Conservation (phyloP, 2,329 filamentous ascomycete species). For the Aspergillus sp. region DNA sequence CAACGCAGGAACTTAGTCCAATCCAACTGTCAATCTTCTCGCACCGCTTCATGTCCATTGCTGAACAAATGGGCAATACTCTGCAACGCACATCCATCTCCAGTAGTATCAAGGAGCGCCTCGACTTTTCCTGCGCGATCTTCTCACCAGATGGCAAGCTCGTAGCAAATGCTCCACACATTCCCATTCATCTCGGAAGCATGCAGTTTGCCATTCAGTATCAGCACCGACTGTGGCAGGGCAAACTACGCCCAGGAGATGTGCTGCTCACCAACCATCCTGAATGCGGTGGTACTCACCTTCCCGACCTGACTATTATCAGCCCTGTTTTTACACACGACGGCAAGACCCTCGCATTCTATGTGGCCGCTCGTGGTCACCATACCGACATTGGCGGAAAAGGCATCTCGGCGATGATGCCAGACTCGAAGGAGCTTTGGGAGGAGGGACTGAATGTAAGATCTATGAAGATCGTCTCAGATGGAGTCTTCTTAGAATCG, state of each 20-base stretch:
- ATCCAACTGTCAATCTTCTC: conserved; percentile 60
- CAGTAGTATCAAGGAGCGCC: conserved; percentile 80
- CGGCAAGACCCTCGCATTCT: conserved; percentile 73
- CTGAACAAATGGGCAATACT: conserved; percentile 63
- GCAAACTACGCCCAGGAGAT: conserved; percentile 76
- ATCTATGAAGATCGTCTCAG: conserved; percentile 65
- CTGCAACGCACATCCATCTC: conserved; percentile 62
- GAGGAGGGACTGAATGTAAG: conserved; percentile 44
- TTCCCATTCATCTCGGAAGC: conserved; percentile 79
- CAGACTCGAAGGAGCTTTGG: conserved; percentile 52
- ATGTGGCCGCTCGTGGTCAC: conserved; percentile 78
- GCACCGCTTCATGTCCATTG: conserved; percentile 63
- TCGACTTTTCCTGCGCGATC: conserved; percentile 82
- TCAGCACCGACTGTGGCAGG: conserved; percentile 79
- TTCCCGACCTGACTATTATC: conserved; percentile 81
- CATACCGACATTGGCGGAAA: conserved; percentile 86
- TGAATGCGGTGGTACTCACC: conserved; percentile 80
- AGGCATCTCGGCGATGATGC: conserved; percentile 80
- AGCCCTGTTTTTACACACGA: conserved; percentile 73
- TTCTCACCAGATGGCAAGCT: conserved; percentile 71
- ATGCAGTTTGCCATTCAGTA: conserved; percentile 84
- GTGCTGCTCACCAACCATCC: conserved; percentile 85
- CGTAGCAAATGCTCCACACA: conserved; percentile 71
- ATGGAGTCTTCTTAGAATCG: conserved; percentile 78
- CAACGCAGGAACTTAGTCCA: background rate